phyloP scores from a whole-genome alignment of 164 flowering plant genomes.

The Nelumbo lutea region DNA sequence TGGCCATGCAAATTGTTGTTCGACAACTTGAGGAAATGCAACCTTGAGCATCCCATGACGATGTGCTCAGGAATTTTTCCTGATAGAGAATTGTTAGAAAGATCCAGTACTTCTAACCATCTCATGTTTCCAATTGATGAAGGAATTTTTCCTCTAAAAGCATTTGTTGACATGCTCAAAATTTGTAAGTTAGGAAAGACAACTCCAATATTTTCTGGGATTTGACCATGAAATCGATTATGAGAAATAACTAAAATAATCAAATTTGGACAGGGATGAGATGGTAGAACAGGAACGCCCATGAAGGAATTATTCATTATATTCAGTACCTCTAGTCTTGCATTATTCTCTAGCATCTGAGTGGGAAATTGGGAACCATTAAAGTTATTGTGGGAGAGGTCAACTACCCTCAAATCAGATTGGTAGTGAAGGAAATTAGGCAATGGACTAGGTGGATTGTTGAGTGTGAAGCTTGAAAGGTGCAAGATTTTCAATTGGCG shows the following conservation, averaged over 20 bases:
- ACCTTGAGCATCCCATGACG: neutral
- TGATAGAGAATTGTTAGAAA: neutral
- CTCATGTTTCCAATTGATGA: constrained; percentile 4
- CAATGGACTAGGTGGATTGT: no score
- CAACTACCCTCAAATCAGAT: neutral
- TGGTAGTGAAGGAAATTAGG: neutral
- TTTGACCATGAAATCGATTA: neutral
- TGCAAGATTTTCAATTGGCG: neutral
- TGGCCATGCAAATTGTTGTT: constrained; percentile 8
- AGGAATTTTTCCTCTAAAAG: constrained; percentile 7
- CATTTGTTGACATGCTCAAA: constrained; percentile 5
- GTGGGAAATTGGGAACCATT: neutral
- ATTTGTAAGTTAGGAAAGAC: neutral
- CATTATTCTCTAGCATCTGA: constrained; percentile 4
- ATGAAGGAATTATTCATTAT: constrained; percentile 7
- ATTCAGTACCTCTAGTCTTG: neutral
- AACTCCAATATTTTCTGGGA: constrained; percentile 1
- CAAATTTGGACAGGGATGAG: neutral
- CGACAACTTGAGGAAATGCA: neutral
- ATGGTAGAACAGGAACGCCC: neutral
- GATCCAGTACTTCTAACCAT: neutral
- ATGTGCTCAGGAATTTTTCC: neutral
- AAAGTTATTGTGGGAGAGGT: neutral
- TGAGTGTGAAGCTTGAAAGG: neutral
- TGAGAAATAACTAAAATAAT: neutral